A percentile compares a stretch with the other conserved stretches of the same genome.
Evolutionary conservation across 176 grass and related monocot genomes (phyloP).

Genomic region (Panicum miliaceum): DNA sequence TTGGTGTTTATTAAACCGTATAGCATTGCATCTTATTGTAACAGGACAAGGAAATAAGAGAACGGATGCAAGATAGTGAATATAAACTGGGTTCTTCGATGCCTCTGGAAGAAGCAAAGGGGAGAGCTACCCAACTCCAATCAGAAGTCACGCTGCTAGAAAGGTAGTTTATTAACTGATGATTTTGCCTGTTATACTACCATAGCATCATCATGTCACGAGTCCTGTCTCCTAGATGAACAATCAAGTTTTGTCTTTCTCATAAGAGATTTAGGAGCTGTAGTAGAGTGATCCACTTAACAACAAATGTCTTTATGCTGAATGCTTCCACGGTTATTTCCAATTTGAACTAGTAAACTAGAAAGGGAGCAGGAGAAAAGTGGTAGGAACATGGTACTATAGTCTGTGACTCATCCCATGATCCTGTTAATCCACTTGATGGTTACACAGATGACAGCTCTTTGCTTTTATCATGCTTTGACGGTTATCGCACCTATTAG

Average conservation of each 20-base stretch:
- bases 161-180: conserved; percentile 49
- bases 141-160: conserved; percentile 79
- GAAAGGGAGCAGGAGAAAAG: background rate
- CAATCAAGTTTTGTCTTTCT: conserved; percentile 1
- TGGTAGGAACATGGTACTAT: background rate
- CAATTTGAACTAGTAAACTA: conserved; percentile 13
- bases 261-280: background rate
- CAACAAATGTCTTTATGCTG: background rate
- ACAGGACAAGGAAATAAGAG: conserved; percentile 91
- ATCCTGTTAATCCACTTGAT: background rate
- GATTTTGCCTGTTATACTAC: background rate
- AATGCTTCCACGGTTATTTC: background rate
- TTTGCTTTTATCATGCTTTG: background rate
- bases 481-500: background rate
- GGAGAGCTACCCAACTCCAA: conserved; percentile 80
- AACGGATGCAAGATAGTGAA: conserved; percentile 77
- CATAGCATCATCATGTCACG: conserved; percentile 8
- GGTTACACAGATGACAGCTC: background rate
- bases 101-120: conserved; percentile 75
- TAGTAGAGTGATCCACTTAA: conserved; percentile 3
- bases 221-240: conserved; percentile 13
- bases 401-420: background rate
- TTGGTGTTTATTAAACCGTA: conserved; percentile 13
- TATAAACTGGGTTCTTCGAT: conserved; percentile 83
- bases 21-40: conserved; percentile 25